Evolutionary conservation across 2,329 filamentous ascomycete genomes (phyloP), one percentile per base, ranked within the genome.

Genomic region (Talaromyces sp.): DNA sequence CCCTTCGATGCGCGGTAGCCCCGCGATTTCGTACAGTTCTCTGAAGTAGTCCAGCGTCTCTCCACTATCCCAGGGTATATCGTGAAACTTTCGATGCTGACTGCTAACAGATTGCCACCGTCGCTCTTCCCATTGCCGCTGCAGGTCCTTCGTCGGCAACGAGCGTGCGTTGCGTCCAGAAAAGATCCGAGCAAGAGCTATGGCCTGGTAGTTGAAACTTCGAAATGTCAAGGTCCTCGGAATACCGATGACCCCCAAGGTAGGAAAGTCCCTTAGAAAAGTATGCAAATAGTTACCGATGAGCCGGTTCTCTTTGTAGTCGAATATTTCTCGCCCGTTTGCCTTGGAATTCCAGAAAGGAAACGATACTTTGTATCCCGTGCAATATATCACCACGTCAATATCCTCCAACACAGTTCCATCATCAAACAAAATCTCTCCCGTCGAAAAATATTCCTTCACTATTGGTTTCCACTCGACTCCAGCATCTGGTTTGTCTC

Each of bases 131-230:
- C 85, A 88, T 12, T 65, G 66, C 19, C 71, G 65, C 75, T 83
- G 82, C 57, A 81, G 80, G 19, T 74, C 73, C 0, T 71, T 43
- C 0, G 78, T 62, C 0, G 85, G 85, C 1, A 86, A 70, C 4
- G 60, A 50, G 1, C 27, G 54, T 0, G 63, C 71, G 0, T 79
- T 79, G 1, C 83, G 75, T 0, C 83, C 82, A 0, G 85, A 79
- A 0, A 87, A 76, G 1, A 85, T 69, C 0, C 84, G 74, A 1
- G 85, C 84, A 0, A 81, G 82, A 2, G 83, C 76, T 1, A 87
- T 84, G 17, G 84, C 84, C 67, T 88, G 85, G 82, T 83, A 87
- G 70, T 88, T 85, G 61, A 86, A 87, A 43, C 87, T 79, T 66
- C 84, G 85, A 72, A 88, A 87, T 0, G 85, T 87, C 38, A 88